Conservation (phyloP, 2,329 filamentous ascomycete genomes). For the Fonsecaea nubica region DNA sequence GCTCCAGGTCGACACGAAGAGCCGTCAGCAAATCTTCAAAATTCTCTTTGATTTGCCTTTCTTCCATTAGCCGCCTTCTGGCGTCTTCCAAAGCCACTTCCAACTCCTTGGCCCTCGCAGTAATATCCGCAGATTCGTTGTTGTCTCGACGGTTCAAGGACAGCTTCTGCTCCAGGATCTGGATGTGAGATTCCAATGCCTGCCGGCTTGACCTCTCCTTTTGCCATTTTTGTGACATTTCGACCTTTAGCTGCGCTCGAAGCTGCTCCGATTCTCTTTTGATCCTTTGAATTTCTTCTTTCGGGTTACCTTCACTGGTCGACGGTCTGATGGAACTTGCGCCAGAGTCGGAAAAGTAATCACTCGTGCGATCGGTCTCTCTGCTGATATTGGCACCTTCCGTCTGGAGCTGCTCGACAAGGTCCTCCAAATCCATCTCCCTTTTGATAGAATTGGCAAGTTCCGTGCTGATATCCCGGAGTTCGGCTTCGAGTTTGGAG, state of each 20-base stretch:
- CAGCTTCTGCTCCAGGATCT: slow-evolving; percentile 78
- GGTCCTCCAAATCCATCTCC: slow-evolving; percentile 95
- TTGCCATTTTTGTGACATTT: slow-evolving; percentile 83
- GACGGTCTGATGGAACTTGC: slow-evolving; percentile 82
- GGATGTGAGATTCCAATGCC: slow-evolving; percentile 81
- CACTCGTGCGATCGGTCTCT: slow-evolving; percentile 71
- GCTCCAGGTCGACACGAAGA: slow-evolving; percentile 80
- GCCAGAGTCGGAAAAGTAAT: slow-evolving; percentile 97
- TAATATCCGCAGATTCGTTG: slow-evolving; percentile 53
- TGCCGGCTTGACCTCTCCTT: slow-evolving; percentile 80
- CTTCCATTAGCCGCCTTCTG: slow-evolving; percentile 79
- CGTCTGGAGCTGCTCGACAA: slow-evolving; percentile 85
- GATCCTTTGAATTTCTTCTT: slow-evolving; percentile 79
- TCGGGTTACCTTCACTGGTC: slow-evolving; percentile 60
- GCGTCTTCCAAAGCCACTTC: slow-evolving; percentile 82
- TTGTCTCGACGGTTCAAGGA: slow-evolving; percentile 56
- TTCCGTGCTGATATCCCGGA: slow-evolving; percentile 91
- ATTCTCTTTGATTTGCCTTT: slow-evolving; percentile 85
- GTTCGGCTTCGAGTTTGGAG: slow-evolving; percentile 90
- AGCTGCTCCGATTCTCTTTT: slow-evolving; percentile 88
- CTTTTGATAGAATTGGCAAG: slow-evolving; percentile 89
- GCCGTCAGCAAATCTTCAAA: slow-evolving; percentile 90
- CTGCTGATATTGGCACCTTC: slow-evolving; percentile 71
- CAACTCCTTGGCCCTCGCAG: slow-evolving; percentile 74
- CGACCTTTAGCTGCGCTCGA: slow-evolving; percentile 82